These are phyloP conservation scores for Scheffersomyces titani DNA, from an alignment of 1,139 yeast genomes.

Conservation along the genomic window DNA sequence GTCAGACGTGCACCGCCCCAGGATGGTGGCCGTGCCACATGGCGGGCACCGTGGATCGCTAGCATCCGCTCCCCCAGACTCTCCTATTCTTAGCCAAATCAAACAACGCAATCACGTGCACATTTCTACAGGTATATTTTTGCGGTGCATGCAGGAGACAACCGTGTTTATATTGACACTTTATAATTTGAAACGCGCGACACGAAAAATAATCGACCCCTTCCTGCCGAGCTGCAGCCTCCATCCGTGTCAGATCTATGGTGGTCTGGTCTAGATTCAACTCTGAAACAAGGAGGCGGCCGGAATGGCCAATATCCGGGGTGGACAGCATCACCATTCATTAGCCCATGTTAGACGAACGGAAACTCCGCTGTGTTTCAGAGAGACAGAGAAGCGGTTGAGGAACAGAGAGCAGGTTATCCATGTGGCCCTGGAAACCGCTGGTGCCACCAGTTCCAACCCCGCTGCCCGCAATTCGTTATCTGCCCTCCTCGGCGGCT, in stretches of 20 bases:
- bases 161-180: background rate
- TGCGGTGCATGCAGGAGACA: background rate
- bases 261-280: background rate
- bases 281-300: background rate
- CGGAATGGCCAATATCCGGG: background rate
- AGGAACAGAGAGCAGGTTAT: background rate
- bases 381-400: background rate
- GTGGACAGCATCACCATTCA: background rate
- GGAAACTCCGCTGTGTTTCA: background rate
- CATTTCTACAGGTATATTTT: background rate
- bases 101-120: background rate
- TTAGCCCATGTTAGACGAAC: background rate
- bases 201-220: background rate
- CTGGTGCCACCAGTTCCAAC: too few species aligned
- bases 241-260: background rate
- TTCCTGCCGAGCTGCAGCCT: background rate
- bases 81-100: background rate
- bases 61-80: background rate
- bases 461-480: too few species aligned
- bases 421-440: too few species aligned
- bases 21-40: too few species aligned
- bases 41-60: background rate
- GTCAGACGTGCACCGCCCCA: too few species aligned
- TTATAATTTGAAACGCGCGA: background rate
- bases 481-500: too few species aligned